Evolutionary conservation across 768 basidiomycete genomes (phyloP).

Genomic region (Russula compacta): DNA sequence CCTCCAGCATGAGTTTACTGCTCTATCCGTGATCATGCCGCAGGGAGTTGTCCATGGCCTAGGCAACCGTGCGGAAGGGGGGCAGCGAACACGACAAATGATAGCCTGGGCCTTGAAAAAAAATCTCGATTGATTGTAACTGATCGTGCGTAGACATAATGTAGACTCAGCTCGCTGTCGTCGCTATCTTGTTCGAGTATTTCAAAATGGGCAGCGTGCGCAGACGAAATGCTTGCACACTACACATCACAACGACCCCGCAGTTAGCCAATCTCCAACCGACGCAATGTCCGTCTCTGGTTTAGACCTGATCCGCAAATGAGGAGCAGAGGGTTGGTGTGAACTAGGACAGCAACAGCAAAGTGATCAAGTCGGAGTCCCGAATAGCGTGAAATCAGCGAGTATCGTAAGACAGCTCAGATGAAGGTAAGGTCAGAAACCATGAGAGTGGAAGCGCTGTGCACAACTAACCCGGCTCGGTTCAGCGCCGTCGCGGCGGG

Average conservation of each 20-base stretch:
- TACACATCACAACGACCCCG: background rate
- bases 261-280: background rate
- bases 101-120: background rate
- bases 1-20: slow-evolving; percentile 1
- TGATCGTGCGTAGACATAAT: slow-evolving; percentile 22
- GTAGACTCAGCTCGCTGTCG: background rate
- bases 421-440: background rate
- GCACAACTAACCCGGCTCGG: background rate
- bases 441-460: background rate
- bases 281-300: background rate
- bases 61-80: background rate
- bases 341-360: background rate
- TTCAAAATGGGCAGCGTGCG: background rate
- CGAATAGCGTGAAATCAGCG: background rate
- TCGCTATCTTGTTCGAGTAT: background rate
- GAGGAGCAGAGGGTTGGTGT: background rate
- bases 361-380: background rate
- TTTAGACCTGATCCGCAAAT: background rate
- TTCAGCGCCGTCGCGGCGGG: background rate
- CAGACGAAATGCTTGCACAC: background rate
- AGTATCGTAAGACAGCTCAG: background rate
- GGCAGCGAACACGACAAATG: background rate
- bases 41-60: background rate
- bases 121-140: slow-evolving; percentile 31
- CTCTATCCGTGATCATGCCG: background rate